Base-by-base conservation (phyloP, 164 flowering plant genomes). In the Houttuynia cordata region DNA sequence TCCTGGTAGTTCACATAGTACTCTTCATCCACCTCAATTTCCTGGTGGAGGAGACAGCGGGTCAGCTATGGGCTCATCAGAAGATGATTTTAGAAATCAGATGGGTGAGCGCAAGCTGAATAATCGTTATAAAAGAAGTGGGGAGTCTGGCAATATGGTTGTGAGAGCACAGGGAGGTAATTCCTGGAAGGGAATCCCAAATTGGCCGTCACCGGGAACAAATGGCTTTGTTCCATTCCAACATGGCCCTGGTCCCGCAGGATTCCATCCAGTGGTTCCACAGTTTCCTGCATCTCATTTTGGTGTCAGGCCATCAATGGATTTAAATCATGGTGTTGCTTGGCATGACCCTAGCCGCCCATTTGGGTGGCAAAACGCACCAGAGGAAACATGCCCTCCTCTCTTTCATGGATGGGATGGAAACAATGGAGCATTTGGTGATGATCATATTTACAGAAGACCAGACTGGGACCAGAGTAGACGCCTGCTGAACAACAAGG, bases 371-470 rank as follows among this genome's bases (percentile, higher is more conserved):
- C 83, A 70, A 62, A 83, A 76, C 73, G 78, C 81, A 25, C 70
- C 78, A 25, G 91, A 90, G 70, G 84, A 80, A 22, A 57, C 85
- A 20, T 76, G 73, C 24, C 79, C 82, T 53, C 73, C 84, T 56
- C 86, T 79, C 49, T 61, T 91, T 61, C 85, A 78, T 78, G 91
- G 84, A 59, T 91, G 97, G 96, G 91, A 83, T 73, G 77, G 79
- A 40, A 81, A 53, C 71, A 87, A 77, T 70, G 78, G 81, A 61
- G 70, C 67, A 53, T 78, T 76, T 57, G 79, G 89, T 70, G 86
- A 88, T 60, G 88, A 79, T 53, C 82, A 73, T 68, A 66, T 79
- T 63, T 86, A 75, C 70, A 81, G 78, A n/a, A 80, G 81, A 40
- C 62, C 74, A 39, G 91, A 82, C 15, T 89, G 93, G 93, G 89